A percentile compares a stretch with the other conserved stretches of the same genome.
Evolutionary conservation across 495 filamentous ascomycete genomes (phyloP).

Genomic region (Penicillium tannophilum): DNA sequence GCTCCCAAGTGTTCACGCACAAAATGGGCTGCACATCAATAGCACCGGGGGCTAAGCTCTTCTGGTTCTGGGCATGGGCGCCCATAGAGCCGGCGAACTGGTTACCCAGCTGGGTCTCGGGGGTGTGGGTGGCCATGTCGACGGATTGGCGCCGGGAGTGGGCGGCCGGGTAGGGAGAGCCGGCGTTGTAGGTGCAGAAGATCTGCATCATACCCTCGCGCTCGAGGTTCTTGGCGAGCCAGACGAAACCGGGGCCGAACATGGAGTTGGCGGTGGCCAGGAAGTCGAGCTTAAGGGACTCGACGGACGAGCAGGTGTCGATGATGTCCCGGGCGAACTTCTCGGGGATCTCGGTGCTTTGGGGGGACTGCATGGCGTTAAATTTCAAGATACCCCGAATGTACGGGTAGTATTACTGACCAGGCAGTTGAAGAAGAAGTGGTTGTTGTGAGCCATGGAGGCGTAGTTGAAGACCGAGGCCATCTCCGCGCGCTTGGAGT

Average conservation of each 20-base stretch:
- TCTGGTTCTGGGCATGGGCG: constrained; percentile 42
- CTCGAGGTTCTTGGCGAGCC: constrained; percentile 70
- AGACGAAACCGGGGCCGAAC: constrained; percentile 98
- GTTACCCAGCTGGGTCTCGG: constrained; percentile 40
- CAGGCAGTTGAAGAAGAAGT: constrained; percentile 84
- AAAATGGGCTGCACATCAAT: constrained; percentile 72
- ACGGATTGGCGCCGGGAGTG: constrained; percentile 77
- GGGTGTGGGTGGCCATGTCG: constrained; percentile 74
- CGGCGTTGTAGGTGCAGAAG: constrained; percentile 87
- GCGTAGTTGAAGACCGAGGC: constrained; percentile 92
- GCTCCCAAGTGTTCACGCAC: constrained; percentile 96
- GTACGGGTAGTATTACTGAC: constrained; percentile 33
- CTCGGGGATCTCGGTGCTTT: constrained; percentile 52
- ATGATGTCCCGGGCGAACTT: constrained; percentile 53
- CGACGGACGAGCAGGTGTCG: constrained; percentile 73
- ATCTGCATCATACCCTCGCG: constrained; percentile 63
- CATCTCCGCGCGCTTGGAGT: constrained; percentile 73
- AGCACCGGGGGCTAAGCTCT: constrained; percentile 65
- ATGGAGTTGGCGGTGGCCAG: constrained; percentile 80
- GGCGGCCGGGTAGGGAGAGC: constrained; percentile 81
- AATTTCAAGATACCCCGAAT: neutral
- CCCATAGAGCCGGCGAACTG: constrained; percentile 56
- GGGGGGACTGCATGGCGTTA: constrained; percentile 42
- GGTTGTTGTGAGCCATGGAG: constrained; percentile 94
- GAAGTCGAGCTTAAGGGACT: constrained; percentile 77